Percentiles rank a stretch among this genome's conserved stretches.
These are phyloP conservation scores for Ceratonia siliqua DNA, from an alignment of 306 rosid species.

Conservation along the genomic window DNA sequence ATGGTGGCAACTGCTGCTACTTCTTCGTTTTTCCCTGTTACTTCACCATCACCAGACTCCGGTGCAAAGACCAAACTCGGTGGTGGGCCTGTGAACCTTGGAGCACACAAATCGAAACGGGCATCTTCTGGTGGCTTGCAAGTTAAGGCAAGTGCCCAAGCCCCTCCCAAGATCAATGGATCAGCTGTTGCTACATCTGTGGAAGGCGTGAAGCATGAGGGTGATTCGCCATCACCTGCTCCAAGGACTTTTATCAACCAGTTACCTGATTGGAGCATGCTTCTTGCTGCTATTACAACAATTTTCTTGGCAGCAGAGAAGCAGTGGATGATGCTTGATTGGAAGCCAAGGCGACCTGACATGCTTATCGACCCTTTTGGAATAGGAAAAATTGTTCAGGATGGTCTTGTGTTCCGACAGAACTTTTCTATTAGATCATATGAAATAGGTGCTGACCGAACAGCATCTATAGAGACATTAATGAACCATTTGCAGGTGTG, in stretches of 20 bases:
- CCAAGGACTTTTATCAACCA: conserved; percentile 92
- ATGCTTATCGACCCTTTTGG: conserved; percentile 94
- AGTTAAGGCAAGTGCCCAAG: conserved; percentile 90
- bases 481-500: conserved; percentile 98
- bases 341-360: conserved; percentile 97
- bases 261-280: conserved; percentile 99
- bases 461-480: conserved; percentile 93
- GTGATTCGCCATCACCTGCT: conserved; percentile 58
- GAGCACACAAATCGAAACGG: conserved; percentile 60
- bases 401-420: conserved; percentile 89
- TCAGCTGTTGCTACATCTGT: conserved; percentile 55
- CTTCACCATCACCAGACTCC: conserved; percentile 58
- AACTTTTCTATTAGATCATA: conserved; percentile 95
- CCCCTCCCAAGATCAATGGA: conserved; percentile 90
- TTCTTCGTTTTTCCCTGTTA: conserved; percentile 64
- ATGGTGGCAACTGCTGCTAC: conserved; percentile 96
- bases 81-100: conserved; percentile 49
- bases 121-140: conserved; percentile 61
- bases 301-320: conserved; percentile 98
- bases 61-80: conserved; percentile 55
- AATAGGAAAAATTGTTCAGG: conserved; percentile 91
- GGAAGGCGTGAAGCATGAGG: conserved; percentile 63
- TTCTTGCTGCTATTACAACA: conserved; percentile 99
- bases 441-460: conserved; percentile 99
- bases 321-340: conserved; percentile 99